These are phyloP conservation scores for Exsudoporus floridanus DNA, from an alignment of 1,284 basidiomycete genomes.

Conservation along the genomic window DNA sequence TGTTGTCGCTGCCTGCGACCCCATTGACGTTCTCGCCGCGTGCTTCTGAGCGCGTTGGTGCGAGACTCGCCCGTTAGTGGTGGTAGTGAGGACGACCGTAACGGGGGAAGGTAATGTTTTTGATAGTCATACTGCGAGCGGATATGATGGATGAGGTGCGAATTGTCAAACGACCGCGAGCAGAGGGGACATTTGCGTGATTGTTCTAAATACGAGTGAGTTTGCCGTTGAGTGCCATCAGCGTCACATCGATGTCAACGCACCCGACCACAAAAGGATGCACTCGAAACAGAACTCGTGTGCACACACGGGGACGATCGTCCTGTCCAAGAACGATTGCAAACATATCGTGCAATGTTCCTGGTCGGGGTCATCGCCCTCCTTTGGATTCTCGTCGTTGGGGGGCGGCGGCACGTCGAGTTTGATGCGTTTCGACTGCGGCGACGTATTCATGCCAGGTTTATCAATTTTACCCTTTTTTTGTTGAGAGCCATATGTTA, in stretches of 20 bases:
- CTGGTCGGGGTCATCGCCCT: slow-evolving; percentile 1
- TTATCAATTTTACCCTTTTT: background rate
- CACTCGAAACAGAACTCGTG: slow-evolving; percentile 92
- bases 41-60: slow-evolving; percentile 33
- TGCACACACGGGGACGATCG: slow-evolving; percentile 76
- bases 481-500: no score
- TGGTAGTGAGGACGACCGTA: slow-evolving; percentile 52
- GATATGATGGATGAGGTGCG: slow-evolving; percentile 79
- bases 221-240: background rate
- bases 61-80: slow-evolving; percentile 34
- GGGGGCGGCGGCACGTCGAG: slow-evolving; percentile 22
- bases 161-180: slow-evolving; percentile 62
- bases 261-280: slow-evolving; percentile 79
- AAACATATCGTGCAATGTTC: slow-evolving; percentile 74
- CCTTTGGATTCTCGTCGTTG: background rate
- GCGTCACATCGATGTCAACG: slow-evolving; percentile 7
- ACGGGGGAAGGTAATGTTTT: slow-evolving; percentile 75
- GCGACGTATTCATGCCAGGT: background rate
- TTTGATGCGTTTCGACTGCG: slow-evolving; percentile 33
- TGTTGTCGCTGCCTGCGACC: slow-evolving; percentile 53
- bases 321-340: slow-evolving; percentile 71
- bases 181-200: slow-evolving; percentile 82
- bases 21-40: slow-evolving; percentile 52
- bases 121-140: slow-evolving; percentile 76
- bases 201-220: slow-evolving; percentile 47